Conservation (phyloP, 1,139 yeast species). For the Candida sp. region DNA sequence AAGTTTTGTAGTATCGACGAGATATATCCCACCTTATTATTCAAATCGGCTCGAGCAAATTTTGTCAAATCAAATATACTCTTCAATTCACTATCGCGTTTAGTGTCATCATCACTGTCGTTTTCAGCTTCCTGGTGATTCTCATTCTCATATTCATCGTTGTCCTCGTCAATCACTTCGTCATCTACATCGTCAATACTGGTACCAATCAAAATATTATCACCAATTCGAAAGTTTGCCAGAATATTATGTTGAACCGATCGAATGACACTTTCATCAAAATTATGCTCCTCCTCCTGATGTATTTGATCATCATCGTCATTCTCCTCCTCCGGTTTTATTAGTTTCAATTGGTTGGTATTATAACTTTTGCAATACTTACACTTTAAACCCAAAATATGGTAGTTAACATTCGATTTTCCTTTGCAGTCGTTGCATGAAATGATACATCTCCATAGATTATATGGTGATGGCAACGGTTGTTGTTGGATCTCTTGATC, state of each 20-base stretch:
- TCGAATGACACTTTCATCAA: constrained; percentile 21
- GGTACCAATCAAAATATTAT: constrained; percentile 6
- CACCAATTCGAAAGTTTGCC: constrained; percentile 35
- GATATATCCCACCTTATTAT: constrained; percentile 23
- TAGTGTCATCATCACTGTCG: constrained; percentile 15
- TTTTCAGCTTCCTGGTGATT: constrained; percentile 12
- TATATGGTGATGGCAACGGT: constrained; percentile 78
- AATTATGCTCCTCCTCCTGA: constrained; percentile 7
- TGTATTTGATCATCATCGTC: constrained; percentile 20
- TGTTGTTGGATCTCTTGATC: constrained; percentile 80
- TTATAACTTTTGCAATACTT: constrained; percentile 84
- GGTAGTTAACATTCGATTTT: constrained; percentile 72
- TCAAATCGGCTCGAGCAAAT: constrained; percentile 20
- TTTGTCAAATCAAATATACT: constrained; percentile 26
- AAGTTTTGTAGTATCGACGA: constrained; percentile 39
- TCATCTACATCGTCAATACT: constrained; percentile 20
- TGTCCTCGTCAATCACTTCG: constrained; percentile 9
- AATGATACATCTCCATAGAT: constrained; percentile 70
- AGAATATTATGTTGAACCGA: constrained; percentile 34
- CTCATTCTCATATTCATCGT: constrained; percentile 10
- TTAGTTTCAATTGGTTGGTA: constrained; percentile 67
- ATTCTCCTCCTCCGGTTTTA: constrained; percentile 52
- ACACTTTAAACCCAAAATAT: constrained; percentile 84
- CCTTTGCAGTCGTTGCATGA: constrained; percentile 91
- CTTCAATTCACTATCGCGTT: constrained; percentile 14